A percentile compares a stretch with the other conserved stretches of the same genome.
Conservation (phyloP, 805 yeast genomes). For the Hanseniaspora singularis region DNA sequence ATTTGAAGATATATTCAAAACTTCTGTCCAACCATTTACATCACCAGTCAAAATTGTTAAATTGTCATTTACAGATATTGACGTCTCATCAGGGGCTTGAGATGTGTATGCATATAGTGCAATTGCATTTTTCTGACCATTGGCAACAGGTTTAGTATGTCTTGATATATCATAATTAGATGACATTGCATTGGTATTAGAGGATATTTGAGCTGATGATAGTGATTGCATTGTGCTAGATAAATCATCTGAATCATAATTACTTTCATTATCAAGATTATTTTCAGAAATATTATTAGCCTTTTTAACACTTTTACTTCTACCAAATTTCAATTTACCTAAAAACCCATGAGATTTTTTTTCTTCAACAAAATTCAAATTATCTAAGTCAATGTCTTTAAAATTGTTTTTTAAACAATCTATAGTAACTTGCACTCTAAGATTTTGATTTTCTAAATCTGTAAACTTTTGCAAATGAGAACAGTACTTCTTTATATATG, state of each 20-base stretch:
- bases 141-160: constrained; percentile 13
- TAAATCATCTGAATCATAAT: constrained; percentile 19
- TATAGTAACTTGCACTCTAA: constrained; percentile 71
- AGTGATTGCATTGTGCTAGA: constrained; percentile 20
- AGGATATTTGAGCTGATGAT: constrained; percentile 15
- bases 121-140: constrained; percentile 26
- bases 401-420: constrained; percentile 83
- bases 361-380: constrained; percentile 36
- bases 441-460: constrained; percentile 58
- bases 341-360: constrained; percentile 50
- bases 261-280: neutral
- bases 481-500: constrained; percentile 33
- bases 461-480: constrained; percentile 49
- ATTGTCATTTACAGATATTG: constrained; percentile 48
- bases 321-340: constrained; percentile 26
- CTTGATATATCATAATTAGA: neutral
- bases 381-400: constrained; percentile 49
- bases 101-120: constrained; percentile 60
- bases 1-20: constrained; percentile 38
- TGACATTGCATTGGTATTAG: constrained; percentile 7
- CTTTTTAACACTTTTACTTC: constrained; percentile 1
- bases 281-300: neutral
- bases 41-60: constrained; percentile 52
- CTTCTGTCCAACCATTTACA: constrained; percentile 83
- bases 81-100: constrained; percentile 63